Evolutionary conservation across 1,284 basidiomycete genomes (phyloP), one percentile per base, ranked within the genome.

Genomic region (Ustilago hordei): DNA sequence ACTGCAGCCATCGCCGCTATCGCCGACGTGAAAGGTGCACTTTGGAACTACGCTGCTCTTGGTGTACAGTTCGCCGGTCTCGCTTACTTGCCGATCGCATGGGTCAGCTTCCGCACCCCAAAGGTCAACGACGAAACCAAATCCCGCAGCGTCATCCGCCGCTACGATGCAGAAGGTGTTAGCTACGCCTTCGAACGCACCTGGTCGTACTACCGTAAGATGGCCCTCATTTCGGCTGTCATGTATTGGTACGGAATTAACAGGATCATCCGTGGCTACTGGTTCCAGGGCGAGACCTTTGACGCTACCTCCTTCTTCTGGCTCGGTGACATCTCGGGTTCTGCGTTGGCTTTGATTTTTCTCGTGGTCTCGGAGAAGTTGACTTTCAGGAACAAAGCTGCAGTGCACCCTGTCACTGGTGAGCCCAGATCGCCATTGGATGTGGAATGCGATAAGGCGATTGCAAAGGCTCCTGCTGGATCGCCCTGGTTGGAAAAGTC

Each of bases 201-300:
- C 15, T 80, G 78, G 78, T 77, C 75, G 9, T 78, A 77, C 60
- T 78, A 80, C 66, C 71, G 78, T 47, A 77, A 74, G 56, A 67
- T 74, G 59, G 78, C 63, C 23, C 65, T 62, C 7, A 39, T 75
- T 50, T 80, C 78, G 0, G 59, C 75, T 4, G 55, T 80, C 54
- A 61, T 73, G 39, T 80, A 80, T 68, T 80, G 78, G 78, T 80
- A 73, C 55, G 78, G 78, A 12, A 60, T 75, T 64, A 75, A 77
- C 56, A 71, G 75, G 2, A 55, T 80, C 55, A 43, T 69, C 23
- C 64, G 72, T 9, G 70, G 70, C 15, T 9, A 58, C 57, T 53
- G 35, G n/a, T 31, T 70, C 23, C 55, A 65, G 19, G 53, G 48
- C 13, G 59, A 61, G 32, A 61, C 31, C n/a, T 63, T 70, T 17